Percentiles rank a stretch among this genome's conserved stretches.
These are phyloP conservation scores for Vaccinium macrocarpon DNA, from an alignment of 148 eudicot species.

Conservation along the genomic window DNA sequence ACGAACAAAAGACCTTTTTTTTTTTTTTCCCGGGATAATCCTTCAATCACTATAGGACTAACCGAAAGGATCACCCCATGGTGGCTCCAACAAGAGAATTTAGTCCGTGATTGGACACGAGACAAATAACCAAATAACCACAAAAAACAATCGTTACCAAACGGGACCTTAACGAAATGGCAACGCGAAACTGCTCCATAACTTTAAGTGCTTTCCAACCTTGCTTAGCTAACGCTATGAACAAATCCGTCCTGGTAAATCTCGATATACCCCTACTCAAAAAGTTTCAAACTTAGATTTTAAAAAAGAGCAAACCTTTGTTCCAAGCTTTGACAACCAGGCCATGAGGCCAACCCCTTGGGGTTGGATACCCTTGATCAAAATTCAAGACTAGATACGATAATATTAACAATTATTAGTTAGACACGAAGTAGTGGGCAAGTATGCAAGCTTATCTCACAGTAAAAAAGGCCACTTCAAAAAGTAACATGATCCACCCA, in stretches of 20 bases:
- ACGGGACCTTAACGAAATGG: neutral
- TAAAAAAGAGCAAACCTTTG: too few species aligned
- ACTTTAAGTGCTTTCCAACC: too few species aligned
- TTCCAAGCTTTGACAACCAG: too few species aligned
- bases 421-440: neutral
- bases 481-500: neutral
- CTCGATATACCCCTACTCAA: neutral
- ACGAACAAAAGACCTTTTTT: neutral
- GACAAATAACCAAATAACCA: neutral
- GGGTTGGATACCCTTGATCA: neutral
- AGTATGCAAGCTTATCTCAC: neutral
- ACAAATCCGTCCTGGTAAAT: neutral
- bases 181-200: too few species aligned
- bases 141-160: neutral
- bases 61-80: neutral
- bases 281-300: too few species aligned
- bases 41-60: neutral
- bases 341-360: neutral
- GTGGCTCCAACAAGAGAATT: neutral
- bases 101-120: neutral
- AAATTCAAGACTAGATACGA: neutral
- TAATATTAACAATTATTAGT: neutral
- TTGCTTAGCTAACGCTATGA: neutral
- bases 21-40: neutral
- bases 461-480: neutral